These are phyloP conservation scores for Trichoderma erinaceum DNA, from an alignment of 495 filamentous ascomycete species.

Conservation along the genomic window DNA sequence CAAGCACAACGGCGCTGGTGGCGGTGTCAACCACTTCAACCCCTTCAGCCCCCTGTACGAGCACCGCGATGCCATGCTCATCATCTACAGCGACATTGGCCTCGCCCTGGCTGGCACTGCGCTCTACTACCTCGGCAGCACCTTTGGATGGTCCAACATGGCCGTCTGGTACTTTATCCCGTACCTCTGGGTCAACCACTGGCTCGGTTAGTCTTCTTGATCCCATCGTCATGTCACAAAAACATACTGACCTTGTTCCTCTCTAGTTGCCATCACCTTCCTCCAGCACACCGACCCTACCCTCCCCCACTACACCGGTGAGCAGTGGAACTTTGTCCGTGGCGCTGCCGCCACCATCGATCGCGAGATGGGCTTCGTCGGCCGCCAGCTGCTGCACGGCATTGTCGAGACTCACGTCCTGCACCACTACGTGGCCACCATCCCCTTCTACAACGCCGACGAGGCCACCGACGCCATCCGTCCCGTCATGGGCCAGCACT, in stretches of 20 bases:
- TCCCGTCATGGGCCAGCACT: slow-evolving; percentile 74
- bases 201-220: slow-evolving; percentile 62
- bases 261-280: slow-evolving; percentile 74
- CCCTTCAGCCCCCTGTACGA: slow-evolving; percentile 85
- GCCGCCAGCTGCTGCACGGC: slow-evolving; percentile 78
- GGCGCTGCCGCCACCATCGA: slow-evolving; percentile 85
- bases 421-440: slow-evolving; percentile 79
- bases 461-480: slow-evolving; percentile 82
- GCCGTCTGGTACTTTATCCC: slow-evolving; percentile 90
- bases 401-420: slow-evolving; percentile 91
- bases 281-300: slow-evolving; percentile 85
- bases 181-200: slow-evolving; percentile 99
- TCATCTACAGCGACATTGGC: slow-evolving; percentile 78
- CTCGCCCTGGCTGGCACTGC: slow-evolving; percentile 50
- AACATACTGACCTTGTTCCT: background rate
- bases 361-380: slow-evolving; percentile 84
- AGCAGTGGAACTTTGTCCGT: slow-evolving; percentile 77
- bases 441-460: slow-evolving; percentile 88
- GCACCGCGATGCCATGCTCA: slow-evolving; percentile 75
- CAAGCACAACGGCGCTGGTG: slow-evolving; percentile 74
- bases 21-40: slow-evolving; percentile 91
- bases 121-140: slow-evolving; percentile 57
- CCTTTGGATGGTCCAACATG: slow-evolving; percentile 77
- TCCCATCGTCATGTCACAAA: background rate
- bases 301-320: slow-evolving; percentile 73